phyloP scores from a whole-genome alignment of 306 rosid species.

The Datisca glomerata region DNA sequence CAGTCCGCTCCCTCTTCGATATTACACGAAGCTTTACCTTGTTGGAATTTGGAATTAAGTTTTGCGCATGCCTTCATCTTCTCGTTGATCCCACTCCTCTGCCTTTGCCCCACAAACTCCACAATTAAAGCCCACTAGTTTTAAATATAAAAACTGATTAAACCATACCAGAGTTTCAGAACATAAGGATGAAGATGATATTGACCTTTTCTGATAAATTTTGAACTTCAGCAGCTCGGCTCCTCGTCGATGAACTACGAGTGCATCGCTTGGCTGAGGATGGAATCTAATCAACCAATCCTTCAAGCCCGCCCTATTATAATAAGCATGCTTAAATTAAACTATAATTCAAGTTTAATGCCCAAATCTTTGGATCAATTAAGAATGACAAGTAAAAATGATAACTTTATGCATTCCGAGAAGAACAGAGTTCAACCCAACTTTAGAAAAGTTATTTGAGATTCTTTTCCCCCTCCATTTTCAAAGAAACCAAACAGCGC shows the following conservation, averaged over 20 bases:
- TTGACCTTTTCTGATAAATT: constrained; percentile 89
- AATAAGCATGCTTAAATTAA: no score
- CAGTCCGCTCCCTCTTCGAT: no score
- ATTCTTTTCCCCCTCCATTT: not conserved
- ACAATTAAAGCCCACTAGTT: constrained; percentile 5
- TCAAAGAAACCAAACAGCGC: constrained; percentile 10
- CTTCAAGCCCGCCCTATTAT: constrained; percentile 68
- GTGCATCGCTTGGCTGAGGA: constrained; percentile 26
- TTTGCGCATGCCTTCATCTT: constrained; percentile 94
- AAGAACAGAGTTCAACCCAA: no score
- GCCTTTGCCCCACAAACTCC: constrained; percentile 45
- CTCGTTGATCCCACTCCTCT: constrained; percentile 94
- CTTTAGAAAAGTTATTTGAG: no score
- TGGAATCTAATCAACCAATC: constrained; percentile 48
- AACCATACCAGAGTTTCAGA: not conserved
- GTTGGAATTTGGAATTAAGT: constrained; percentile 87
- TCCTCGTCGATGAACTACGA: constrained; percentile 71
- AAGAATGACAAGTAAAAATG: no score
- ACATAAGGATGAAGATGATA: not conserved
- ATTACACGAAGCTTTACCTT: no score
- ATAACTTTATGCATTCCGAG: no score
- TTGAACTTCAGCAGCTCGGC: constrained; percentile 98
- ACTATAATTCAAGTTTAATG: no score
- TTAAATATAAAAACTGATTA: not conserved
- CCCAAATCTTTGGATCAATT: no score